Base-by-base conservation (phyloP, 495 filamentous ascomycete genomes). In the Aspergillus hancockii region DNA sequence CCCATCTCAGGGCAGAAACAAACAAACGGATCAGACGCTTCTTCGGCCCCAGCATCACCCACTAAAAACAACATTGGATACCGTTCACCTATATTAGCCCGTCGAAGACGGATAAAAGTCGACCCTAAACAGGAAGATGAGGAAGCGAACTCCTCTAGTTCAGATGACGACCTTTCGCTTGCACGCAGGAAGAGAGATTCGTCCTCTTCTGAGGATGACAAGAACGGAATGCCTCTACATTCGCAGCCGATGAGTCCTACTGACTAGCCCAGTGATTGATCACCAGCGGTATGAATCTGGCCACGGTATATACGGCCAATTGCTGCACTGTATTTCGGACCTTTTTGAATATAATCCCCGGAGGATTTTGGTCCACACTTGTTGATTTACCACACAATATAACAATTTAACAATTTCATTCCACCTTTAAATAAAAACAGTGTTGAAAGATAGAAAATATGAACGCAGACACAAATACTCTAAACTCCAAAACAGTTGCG, bases 401-500 rank as follows among this genome's bases (percentile, higher is more conserved):
- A 7, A 30, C 19, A 23, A 41, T 40, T 49, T 46, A 46, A 45
- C 25, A 4, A 23, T 34, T 34, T 19, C 10, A 19, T 50, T 47
- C 30, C 38, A 47, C 19, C 19, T 19, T 43, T 40, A 38, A 63
- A 38, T 16, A 23, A 63, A 21, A 49, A 40, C 34, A 54, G 38
- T 31, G 51, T 41, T 36, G 53, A 54, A 32, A 52, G 14, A 36
- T 30, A 47, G 23, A 58, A 32, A 58, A 52, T n/a, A 13, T 25
- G 38, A 41, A 41, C 38, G 38, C 38, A 18, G 38, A 28, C 25
- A 28, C 28, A 52, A 9, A 36, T 28, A 59, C 59, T 32, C 66
- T 57, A 47, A 63, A 69, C 58, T 63, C 63, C 64, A 68, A 63
- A 63, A 63, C 51, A 58, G 47, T 55, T 63, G 60, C 63, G 63